phyloP scores from a whole-genome alignment of 371 early-diverging fungal species.

The Mucor lusitanicus region DNA sequence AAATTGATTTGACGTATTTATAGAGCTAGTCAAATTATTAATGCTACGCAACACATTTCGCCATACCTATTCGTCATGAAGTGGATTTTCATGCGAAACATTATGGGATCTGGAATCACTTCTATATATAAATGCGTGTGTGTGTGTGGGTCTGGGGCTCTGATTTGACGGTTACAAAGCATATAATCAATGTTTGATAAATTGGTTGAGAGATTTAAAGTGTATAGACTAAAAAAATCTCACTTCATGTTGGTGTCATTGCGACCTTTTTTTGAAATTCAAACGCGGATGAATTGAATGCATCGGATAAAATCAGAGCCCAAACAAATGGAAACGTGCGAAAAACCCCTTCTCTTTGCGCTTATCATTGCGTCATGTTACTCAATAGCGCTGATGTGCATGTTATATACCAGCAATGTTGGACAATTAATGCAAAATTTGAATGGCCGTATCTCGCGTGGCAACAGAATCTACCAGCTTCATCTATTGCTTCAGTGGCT shows the following conservation, averaged over 20 bases:
- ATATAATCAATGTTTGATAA: not conserved
- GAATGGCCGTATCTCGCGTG: not conserved
- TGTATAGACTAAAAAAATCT: too few relatives aligned
- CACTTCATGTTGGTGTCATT: not conserved
- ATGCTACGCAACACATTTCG: constrained; percentile 1
- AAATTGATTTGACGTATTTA: not conserved
- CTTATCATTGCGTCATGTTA: constrained; percentile 1
- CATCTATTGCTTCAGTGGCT: not conserved
- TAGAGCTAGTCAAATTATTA: not conserved
- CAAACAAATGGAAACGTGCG: not conserved
- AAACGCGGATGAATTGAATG: not conserved
- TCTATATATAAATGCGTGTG: not conserved
- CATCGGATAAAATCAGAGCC: not conserved
- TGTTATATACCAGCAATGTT: not conserved
- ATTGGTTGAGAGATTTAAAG: not conserved
- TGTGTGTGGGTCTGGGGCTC: not conserved
- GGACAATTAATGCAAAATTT: not conserved
- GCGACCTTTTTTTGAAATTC: not conserved
- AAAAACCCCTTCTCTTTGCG: not conserved
- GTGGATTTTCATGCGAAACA: not conserved
- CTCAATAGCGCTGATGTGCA: not conserved
- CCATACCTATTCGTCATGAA: constrained; percentile 4
- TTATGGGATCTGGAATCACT: not conserved
- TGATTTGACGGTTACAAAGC: not conserved
- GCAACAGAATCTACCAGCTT: not conserved